A percentile compares a stretch with the other conserved stretches of the same genome.
phyloP scores from a whole-genome alignment of 352 stramenopile genomes.

The Detonula confervacea region DNA sequence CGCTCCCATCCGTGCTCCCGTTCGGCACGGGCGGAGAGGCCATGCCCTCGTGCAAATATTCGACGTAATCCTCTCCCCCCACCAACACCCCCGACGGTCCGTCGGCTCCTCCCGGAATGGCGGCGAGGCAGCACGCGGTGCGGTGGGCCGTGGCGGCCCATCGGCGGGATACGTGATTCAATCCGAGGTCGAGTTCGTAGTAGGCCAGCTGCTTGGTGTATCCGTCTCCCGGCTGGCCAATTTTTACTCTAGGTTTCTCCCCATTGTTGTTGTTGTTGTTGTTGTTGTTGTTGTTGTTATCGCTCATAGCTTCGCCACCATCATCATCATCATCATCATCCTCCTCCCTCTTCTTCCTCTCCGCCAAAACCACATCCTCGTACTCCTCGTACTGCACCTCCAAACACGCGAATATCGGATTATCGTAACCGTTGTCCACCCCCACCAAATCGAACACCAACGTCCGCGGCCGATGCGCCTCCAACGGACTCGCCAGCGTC shows the following conservation, averaged over 20 bases:
- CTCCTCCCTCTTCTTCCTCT: slow-evolving; percentile 31
- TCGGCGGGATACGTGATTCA: slow-evolving; percentile 98
- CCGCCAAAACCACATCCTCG: slow-evolving; percentile 54
- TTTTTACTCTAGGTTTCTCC: too few species aligned
- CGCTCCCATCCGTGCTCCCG: not conserved
- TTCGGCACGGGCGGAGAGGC: slow-evolving; percentile 53
- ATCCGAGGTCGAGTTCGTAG: slow-evolving; percentile 98
- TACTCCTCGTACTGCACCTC: slow-evolving; percentile 95
- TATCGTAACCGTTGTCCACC: slow-evolving; percentile 98
- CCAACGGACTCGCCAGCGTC: slow-evolving; percentile 98
- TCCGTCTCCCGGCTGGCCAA: slow-evolving; percentile 38
- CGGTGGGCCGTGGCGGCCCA: slow-evolving; percentile 88
- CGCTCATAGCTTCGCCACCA: too few species aligned
- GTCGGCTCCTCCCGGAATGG: slow-evolving; percentile 86
- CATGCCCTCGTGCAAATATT: slow-evolving; percentile 97
- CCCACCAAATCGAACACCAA: slow-evolving; percentile 95
- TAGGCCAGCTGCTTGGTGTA: slow-evolving; percentile 94
- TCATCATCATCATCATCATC: slow-evolving; percentile 48
- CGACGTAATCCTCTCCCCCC: slow-evolving; percentile 94
- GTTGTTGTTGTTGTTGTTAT: too few species aligned
- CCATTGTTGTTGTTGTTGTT: too few species aligned
- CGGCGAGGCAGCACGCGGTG: slow-evolving; percentile 94
- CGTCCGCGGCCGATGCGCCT: slow-evolving; percentile 95
- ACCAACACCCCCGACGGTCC: slow-evolving; percentile 94
- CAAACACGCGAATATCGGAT: slow-evolving; percentile 97